Base-by-base conservation (phyloP, 768 basidiomycete species). In the Suillus tomentosus region DNA sequence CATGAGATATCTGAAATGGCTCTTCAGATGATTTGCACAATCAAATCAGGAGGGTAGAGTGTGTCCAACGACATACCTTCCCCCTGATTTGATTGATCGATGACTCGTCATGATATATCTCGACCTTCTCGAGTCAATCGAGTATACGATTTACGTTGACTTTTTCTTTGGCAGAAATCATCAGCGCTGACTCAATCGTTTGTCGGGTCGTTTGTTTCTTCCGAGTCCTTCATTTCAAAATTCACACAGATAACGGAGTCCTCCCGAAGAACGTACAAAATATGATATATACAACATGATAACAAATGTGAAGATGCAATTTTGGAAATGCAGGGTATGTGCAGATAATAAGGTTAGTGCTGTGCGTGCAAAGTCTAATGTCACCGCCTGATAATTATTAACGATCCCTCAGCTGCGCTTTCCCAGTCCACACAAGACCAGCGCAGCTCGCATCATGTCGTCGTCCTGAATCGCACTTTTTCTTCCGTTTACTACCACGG, bases 381-480 rank as follows among this genome's bases (percentile, higher is more conserved):
- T 59, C 9, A 37, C 8, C 3, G 37, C 22, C 15, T 40, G 15
- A 31, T 31, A 31, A 31, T 31, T 31, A 40, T 17, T 40, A 31
- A 31, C 11, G 19, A 54, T 54, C 34, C 17, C 11, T 58, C 15
- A 58, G 37, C 24, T 62, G 17, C 72, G 65, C 42, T 75, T 72
- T 45, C 81, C 77, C 43, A 82, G 78, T 40, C 89, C 88, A 71
- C 88, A 90, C 22, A 91, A 74, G 50, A 85, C 85, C 47, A 89
- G 76, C 34, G 89, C 89, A 27, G 88, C 89, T 65, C 83, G 84
- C 85, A 91, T 87, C 76, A 85, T 84, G 62, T 88, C 88, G 40
- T 88, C 85, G 71, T 89, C 86, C 53, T 83, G 80, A 70, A 64
- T 66, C 8, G 8, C 63, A 27, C 65, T 65, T 64, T 75, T 70